Evolutionary conservation across 2,329 filamentous ascomycete species (phyloP), one percentile per base, ranked within the genome.

Genomic region (Neofusicoccum umdonicola): DNA sequence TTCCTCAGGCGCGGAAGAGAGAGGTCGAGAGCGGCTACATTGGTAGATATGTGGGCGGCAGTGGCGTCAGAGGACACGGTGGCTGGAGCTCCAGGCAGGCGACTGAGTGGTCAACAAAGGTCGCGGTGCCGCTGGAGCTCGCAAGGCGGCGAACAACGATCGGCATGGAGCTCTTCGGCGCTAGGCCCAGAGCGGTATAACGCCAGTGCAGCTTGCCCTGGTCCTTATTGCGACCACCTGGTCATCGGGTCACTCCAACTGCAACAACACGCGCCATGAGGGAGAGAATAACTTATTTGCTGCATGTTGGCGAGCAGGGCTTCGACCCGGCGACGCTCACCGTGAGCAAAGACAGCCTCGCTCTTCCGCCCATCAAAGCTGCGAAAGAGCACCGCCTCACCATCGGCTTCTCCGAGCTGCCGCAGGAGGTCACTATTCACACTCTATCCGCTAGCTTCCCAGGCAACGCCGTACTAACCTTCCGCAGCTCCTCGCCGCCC

Each of bases 301-400:
- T 96, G 62, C 88, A 90, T 69, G 37, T 61, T 3, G 52, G 62
- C 13, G 51, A 58, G 52, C 85, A 88, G 48, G 80, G 83, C 2
- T 83, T 93, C 67, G 86, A 90, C 61, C 89, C 90, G 0, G 79
- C 85, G 1, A 80, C 85, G 51, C 78, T 96, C 60, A 77, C 83
- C 12, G 77, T 96, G 48, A 80, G 80, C 50, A 78, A 81, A 48
- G 79, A 82, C 52, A 75, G 77, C 9, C 77, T 90, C 17, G 82
- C 82, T 3, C 78, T 96, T 62, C 81, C 81, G 1, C 84, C 83
- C 2, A 75, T 95, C 47, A 77, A 85, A 58, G 90, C 90, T 19
- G 87, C 87, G 13, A 88, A 91, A 68, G 91, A 98, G 77, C 91
- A 95, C 74, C 87, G 90, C 66, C 78, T 94, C 69, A 97, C 92